Percentiles rank a stretch among this genome's conserved stretches.
phyloP scores from a whole-genome alignment of 805 yeast genomes.

The Yamadazyma paraphyllophila region DNA sequence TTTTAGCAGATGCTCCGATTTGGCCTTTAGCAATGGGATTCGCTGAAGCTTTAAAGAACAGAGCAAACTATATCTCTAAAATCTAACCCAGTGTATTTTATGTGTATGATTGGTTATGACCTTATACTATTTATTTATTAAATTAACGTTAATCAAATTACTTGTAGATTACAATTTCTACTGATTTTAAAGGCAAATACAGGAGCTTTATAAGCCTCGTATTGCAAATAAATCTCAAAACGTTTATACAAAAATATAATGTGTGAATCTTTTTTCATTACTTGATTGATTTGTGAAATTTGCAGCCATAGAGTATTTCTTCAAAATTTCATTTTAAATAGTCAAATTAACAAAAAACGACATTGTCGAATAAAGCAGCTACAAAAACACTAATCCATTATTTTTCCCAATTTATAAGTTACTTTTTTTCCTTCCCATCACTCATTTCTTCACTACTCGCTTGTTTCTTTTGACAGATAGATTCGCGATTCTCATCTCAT shows the following conservation, averaged over 20 bases:
- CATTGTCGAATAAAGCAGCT: background rate
- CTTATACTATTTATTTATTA: conserved; percentile 2
- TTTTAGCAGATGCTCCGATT: conserved; percentile 80
- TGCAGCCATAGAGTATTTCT: background rate
- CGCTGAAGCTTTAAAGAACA: conserved; percentile 73
- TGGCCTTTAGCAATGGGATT: conserved; percentile 81
- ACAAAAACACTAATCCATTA: background rate
- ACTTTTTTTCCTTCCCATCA: background rate
- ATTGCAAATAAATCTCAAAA: no score
- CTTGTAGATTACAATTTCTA: background rate
- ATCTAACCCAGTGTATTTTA: conserved; percentile 4
- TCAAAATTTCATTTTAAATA: background rate
- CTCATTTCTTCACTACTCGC: background rate
- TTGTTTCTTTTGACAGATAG: background rate
- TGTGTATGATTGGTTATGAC: conserved; percentile 5
- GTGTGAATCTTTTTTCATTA: background rate
- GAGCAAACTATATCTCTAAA: conserved; percentile 30
- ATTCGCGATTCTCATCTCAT: background rate
- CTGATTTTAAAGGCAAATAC: no score
- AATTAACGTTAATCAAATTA: background rate
- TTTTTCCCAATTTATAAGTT: background rate
- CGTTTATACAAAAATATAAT: no score
- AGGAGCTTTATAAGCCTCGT: no score
- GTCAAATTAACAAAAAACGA: background rate
- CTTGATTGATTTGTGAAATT: background rate